These are phyloP conservation scores for sorghum (Sorghum bicolor) DNA, from an alignment of 176 grass and related monocot species.

Conservation along the genomic window DNA sequence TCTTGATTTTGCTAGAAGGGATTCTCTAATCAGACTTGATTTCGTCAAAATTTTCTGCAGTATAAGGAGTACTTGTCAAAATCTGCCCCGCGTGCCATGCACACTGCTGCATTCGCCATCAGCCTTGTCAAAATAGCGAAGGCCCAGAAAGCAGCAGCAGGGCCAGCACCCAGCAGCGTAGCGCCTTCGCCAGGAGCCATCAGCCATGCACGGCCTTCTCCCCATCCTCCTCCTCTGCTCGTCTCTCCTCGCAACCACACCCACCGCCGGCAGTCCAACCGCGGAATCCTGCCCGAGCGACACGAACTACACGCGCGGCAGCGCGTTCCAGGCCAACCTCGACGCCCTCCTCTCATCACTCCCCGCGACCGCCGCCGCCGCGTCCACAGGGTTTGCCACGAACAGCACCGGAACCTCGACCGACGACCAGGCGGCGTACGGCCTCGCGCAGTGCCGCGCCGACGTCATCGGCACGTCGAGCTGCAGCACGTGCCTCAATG, in stretches of 20 bases:
- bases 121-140: no score
- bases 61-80: no score
- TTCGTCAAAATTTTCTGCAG: no score
- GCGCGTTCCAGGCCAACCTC: slow-evolving; percentile 49
- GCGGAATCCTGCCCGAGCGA: neutral
- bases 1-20: no score
- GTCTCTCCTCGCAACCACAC: neutral
- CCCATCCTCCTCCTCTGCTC: neutral
- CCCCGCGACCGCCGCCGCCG: neutral
- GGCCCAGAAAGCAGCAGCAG: no score
- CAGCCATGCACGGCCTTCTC: neutral
- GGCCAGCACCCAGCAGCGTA: no score
- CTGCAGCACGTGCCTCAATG: slow-evolving; percentile 36
- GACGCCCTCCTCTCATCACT: slow-evolving; percentile 36
- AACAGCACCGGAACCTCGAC: slow-evolving; percentile 17
- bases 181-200: neutral
- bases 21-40: no score
- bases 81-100: no score
- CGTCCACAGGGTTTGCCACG: slow-evolving; percentile 20
- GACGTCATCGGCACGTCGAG: neutral
- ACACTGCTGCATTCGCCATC: no score
- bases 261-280: neutral
- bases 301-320: slow-evolving; percentile 39
- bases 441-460: slow-evolving; percentile 50
- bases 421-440: slow-evolving; percentile 16